Conservation (phyloP, 148 eudicot genomes). For the Polygonum maritimum region DNA sequence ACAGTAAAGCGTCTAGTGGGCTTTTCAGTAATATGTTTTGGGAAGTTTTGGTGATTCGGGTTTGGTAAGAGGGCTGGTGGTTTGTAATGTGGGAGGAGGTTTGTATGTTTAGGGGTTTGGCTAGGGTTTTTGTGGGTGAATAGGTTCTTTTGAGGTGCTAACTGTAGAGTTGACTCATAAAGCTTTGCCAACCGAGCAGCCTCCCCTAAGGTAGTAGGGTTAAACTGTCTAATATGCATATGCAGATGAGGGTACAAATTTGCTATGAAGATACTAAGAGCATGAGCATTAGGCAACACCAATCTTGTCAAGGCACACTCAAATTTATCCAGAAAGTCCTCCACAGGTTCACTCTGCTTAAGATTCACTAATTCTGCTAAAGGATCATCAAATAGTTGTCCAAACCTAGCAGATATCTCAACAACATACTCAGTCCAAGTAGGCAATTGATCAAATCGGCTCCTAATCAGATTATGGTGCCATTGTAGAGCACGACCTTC, state of each 20-base stretch:
- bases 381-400: background rate
- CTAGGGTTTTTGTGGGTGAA: background rate
- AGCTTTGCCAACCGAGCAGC: background rate
- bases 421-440: background rate
- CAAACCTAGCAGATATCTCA: background rate
- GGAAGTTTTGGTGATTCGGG: no score
- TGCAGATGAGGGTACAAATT: background rate
- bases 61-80: no score
- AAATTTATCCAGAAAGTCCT: background rate
- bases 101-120: background rate
- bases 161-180: background rate
- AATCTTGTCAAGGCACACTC: background rate
- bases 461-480: background rate
- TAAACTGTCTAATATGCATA: background rate
- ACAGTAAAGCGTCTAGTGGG: no score
- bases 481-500: background rate
- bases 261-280: background rate
- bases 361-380: background rate
- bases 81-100: no score
- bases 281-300: background rate
- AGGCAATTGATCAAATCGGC: background rate
- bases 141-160: background rate
- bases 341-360: background rate
- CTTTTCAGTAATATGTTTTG: no score
- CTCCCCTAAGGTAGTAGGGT: background rate